A percentile compares a stretch with the other conserved stretches of the same genome.
phyloP scores from a whole-genome alignment of 176 grass and related monocot species.

The Puccinellia tenuiflora region DNA sequence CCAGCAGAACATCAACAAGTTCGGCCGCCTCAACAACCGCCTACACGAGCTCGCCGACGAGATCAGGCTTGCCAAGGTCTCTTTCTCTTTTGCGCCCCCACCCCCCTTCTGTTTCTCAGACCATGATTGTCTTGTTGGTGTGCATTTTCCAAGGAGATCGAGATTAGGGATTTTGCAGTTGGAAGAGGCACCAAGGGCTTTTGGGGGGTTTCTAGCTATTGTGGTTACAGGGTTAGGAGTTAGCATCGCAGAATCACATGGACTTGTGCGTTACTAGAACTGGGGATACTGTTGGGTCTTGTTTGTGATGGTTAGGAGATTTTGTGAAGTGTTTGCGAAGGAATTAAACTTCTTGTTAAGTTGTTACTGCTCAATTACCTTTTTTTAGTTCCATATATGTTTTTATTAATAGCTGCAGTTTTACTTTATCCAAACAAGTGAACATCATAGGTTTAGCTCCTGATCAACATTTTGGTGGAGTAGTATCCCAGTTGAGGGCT shows the following conservation, averaged over 20 bases:
- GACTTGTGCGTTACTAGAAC: not conserved
- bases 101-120: not conserved
- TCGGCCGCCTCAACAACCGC: conserved; percentile 94
- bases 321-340: not conserved
- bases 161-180: not conserved
- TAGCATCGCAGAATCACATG: not conserved
- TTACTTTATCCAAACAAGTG: not conserved
- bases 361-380: not conserved
- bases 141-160: not conserved
- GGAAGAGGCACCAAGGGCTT: not conserved
- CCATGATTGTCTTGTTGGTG: not conserved
- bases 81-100: not conserved
- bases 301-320: not conserved
- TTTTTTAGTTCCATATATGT: not conserved
- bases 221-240: not conserved
- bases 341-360: not conserved
- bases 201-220: not conserved
- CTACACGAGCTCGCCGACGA: conserved; percentile 85
- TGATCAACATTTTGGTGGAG: not conserved
- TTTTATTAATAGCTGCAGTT: not conserved
- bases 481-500: not conserved
- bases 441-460: not conserved
- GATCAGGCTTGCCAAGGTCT: conserved; percentile 93
- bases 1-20: conserved; percentile 97
- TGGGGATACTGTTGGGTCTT: not conserved